Evolutionary conservation across 306 rosid genomes (phyloP).

Genomic region (Elaeagnus macrophylla): DNA sequence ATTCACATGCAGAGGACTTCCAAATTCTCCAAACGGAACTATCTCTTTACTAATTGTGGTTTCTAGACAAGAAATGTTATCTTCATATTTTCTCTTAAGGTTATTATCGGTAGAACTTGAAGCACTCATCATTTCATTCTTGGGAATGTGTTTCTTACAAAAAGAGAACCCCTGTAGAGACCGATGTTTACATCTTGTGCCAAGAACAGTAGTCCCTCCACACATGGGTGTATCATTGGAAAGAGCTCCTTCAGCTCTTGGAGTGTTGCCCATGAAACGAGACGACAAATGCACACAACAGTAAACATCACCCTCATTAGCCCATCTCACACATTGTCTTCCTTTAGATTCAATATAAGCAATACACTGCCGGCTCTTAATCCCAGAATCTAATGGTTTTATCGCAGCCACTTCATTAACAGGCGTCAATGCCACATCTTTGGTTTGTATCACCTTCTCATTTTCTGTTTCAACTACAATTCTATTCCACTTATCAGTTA

Average conservation of each 20-base stretch:
- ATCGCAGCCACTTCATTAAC: slow-evolving; percentile 27
- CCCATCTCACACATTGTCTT: slow-evolving; percentile 99
- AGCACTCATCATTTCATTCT: slow-evolving; percentile 35
- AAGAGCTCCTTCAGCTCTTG: slow-evolving; percentile 41
- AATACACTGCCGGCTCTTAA: slow-evolving; percentile 70
- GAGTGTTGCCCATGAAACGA: slow-evolving; percentile 64
- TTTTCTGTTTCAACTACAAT: slow-evolving; percentile 45
- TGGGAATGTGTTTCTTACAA: slow-evolving; percentile 88
- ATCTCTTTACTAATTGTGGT: slow-evolving; percentile 41
- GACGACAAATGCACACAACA: slow-evolving; percentile 95
- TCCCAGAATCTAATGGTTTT: slow-evolving; percentile 43
- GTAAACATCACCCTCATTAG: slow-evolving; percentile 95
- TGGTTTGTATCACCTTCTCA: slow-evolving; percentile 32
- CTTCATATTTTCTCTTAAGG: slow-evolving; percentile 59
- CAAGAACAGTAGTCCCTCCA: slow-evolving; percentile 96
- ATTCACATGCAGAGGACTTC: slow-evolving; percentile 49
- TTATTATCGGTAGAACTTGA: slow-evolving; percentile 34
- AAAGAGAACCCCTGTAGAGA: slow-evolving; percentile 62
- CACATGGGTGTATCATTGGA: slow-evolving; percentile 73
- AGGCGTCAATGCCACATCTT: slow-evolving; percentile 55
- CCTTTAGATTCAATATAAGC: slow-evolving; percentile 94
- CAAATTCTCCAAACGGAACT: slow-evolving; percentile 38
- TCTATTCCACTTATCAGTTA: slow-evolving; percentile 52
- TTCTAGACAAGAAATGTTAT: slow-evolving; percentile 35
- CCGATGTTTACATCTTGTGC: slow-evolving; percentile 89